Conservation (phyloP, 495 filamentous ascomycete genomes). For the Immersiella caudata region DNA sequence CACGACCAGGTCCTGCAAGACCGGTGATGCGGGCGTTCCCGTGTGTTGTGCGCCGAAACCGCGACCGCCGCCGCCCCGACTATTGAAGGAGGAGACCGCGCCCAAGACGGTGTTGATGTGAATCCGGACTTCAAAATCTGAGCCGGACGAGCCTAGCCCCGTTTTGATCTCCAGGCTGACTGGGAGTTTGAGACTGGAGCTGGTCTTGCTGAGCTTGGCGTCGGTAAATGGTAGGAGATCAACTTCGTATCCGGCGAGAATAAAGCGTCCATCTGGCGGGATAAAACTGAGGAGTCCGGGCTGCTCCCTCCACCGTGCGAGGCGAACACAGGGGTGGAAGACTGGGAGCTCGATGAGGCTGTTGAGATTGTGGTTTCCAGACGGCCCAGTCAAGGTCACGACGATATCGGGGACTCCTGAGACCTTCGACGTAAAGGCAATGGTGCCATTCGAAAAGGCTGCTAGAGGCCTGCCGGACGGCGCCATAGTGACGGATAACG, state of each 20-base stretch:
- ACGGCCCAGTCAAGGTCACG: conserved; percentile 75
- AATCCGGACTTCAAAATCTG: conserved; percentile 89
- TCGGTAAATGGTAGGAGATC: conserved; percentile 72
- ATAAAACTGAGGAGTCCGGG: conserved; percentile 93
- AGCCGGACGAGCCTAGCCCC: conserved; percentile 67
- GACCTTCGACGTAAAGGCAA: conserved; percentile 93
- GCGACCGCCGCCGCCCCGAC: conserved; percentile 32
- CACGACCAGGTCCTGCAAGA: conserved; percentile 78
- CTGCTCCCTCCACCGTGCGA: conserved; percentile 80
- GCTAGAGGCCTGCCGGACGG: conserved; percentile 86
- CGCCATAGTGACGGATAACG: conserved; percentile 80
- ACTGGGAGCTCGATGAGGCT: conserved; percentile 83
- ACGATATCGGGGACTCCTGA: conserved; percentile 90
- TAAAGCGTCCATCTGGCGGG: conserved; percentile 93
- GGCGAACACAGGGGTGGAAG: conserved; percentile 92
- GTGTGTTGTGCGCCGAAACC: conserved; percentile 40
- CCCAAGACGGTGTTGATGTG: conserved; percentile 68
- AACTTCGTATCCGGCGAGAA: conserved; percentile 91
- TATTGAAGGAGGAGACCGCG: conserved; percentile 53
- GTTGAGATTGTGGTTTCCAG: conserved; percentile 71
- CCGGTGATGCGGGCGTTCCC: conserved; percentile 58
- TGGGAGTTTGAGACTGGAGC: conserved; percentile 71
- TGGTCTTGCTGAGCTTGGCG: conserved; percentile 44
- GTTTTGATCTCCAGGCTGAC: conserved; percentile 81
- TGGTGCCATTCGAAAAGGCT: conserved; percentile 87